phyloP scores from a whole-genome alignment of 1,284 basidiomycete species.

The Marasmius oreades region DNA sequence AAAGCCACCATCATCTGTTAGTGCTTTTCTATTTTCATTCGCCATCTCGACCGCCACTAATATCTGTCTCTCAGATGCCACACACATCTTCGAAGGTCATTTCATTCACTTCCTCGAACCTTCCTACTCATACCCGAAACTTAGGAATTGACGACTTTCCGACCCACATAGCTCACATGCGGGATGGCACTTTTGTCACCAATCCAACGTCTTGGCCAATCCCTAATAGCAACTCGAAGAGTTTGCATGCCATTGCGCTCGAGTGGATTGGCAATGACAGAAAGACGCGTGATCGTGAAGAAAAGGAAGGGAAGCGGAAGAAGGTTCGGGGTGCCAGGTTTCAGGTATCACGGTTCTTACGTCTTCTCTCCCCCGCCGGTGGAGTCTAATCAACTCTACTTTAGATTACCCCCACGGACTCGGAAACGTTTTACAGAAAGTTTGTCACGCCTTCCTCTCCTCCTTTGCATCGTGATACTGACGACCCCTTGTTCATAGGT shows the following conservation, averaged over 20 bases:
- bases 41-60: neutral
- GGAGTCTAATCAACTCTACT: neutral
- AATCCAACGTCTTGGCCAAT: neutral
- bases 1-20: neutral
- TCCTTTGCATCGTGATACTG: neutral
- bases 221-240: neutral
- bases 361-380: neutral
- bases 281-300: neutral
- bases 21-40: neutral
- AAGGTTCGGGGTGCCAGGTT: neutral
- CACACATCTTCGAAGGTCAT: neutral
- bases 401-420: neutral
- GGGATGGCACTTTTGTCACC: neutral
- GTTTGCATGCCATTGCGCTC: neutral
- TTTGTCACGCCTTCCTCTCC: neutral
- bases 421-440: slow-evolving; percentile 1
- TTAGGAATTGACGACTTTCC: slow-evolving; percentile 1
- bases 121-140: neutral
- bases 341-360: neutral
- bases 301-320: neutral
- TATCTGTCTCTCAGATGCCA: neutral
- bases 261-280: neutral
- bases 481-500: neutral
- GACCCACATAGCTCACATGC: neutral
- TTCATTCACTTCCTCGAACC: neutral